phyloP scores from a whole-genome alignment of 768 basidiomycete genomes.

The Pulveroboletus frians region DNA sequence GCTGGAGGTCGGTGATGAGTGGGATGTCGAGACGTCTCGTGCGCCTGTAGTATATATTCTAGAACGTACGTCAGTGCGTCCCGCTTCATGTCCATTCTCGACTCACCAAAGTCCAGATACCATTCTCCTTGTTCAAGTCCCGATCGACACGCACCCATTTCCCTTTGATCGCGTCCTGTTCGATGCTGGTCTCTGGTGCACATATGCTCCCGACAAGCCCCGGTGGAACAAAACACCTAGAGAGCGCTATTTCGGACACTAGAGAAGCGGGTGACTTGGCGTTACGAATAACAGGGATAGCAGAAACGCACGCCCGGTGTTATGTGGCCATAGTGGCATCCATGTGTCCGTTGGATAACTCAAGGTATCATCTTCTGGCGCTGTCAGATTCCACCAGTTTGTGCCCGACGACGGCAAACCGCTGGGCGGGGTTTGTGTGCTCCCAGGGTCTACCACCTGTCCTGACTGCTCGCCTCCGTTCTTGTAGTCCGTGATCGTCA shows the following conservation, averaged over 20 bases:
- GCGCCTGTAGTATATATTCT: constrained; percentile 79
- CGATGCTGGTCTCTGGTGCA: constrained; percentile 59
- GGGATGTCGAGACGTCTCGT: constrained; percentile 78
- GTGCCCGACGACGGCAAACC: constrained; percentile 1
- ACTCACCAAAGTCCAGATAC: constrained; percentile 56
- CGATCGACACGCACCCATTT: constrained; percentile 88
- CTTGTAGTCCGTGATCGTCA: constrained; percentile 32
- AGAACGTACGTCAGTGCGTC: constrained; percentile 1
- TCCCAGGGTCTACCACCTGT: not conserved
- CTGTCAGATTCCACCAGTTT: constrained; percentile 18
- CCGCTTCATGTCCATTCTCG: not conserved
- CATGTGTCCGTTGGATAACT: constrained; percentile 65
- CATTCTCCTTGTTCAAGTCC: constrained; percentile 68
- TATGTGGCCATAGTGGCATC: constrained; percentile 26
- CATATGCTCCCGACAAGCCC: constrained; percentile 55
- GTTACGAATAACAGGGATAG: not conserved
- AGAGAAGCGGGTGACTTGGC: not conserved
- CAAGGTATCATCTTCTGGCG: constrained; percentile 46
- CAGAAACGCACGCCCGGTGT: constrained; percentile 25
- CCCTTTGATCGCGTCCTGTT: constrained; percentile 70
- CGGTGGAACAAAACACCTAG: constrained; percentile 63
- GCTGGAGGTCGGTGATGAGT: constrained; percentile 65
- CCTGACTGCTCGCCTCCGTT: not conserved
- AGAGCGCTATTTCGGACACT: constrained; percentile 81
- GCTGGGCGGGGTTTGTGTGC: constrained; percentile 1